Conservation (phyloP, 1,139 yeast species). For the Sugiyamaella castrensis region DNA sequence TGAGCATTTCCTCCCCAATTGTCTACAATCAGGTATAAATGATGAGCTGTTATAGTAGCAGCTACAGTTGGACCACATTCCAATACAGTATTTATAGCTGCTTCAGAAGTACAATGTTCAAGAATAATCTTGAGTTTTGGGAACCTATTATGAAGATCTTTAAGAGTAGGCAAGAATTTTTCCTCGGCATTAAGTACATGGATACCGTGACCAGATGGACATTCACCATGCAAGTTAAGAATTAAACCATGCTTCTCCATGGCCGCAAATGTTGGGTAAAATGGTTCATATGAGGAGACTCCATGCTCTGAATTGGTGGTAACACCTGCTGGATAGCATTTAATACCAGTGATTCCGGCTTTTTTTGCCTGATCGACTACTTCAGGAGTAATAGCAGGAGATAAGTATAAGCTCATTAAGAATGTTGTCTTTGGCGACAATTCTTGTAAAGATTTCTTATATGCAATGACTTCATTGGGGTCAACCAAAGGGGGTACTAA, state of each 20-base stretch:
- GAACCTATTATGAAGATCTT: constrained; percentile 72
- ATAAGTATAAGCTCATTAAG: constrained; percentile 84
- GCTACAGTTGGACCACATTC: constrained; percentile 73
- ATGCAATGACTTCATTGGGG: constrained; percentile 66
- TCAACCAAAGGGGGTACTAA: constrained; percentile 88
- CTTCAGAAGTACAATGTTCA: constrained; percentile 93
- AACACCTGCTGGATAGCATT: constrained; percentile 98
- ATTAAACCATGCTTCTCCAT: constrained; percentile 77
- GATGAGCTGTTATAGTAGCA: constrained; percentile 96
- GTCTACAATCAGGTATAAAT: constrained; percentile 80
- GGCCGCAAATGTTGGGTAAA: constrained; percentile 84
- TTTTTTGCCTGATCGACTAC: constrained; percentile 76
- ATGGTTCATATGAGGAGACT: constrained; percentile 82
- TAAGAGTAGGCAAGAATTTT: constrained; percentile 85
- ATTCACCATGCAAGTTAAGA: constrained; percentile 91
- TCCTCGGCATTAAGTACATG: constrained; percentile 94
- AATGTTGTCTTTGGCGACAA: constrained; percentile 82
- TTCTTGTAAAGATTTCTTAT: constrained; percentile 60
- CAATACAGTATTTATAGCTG: constrained; percentile 75
- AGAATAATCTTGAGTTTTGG: constrained; percentile 83
- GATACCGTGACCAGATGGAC: constrained; percentile 63
- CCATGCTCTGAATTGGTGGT: constrained; percentile 94
- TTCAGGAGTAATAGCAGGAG: constrained; percentile 78
- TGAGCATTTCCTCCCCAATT: constrained; percentile 96
- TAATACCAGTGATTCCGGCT: constrained; percentile 67